Conservation (phyloP, 2,329 filamentous ascomycete species). For the Hymenoscyphus scutula region DNA sequence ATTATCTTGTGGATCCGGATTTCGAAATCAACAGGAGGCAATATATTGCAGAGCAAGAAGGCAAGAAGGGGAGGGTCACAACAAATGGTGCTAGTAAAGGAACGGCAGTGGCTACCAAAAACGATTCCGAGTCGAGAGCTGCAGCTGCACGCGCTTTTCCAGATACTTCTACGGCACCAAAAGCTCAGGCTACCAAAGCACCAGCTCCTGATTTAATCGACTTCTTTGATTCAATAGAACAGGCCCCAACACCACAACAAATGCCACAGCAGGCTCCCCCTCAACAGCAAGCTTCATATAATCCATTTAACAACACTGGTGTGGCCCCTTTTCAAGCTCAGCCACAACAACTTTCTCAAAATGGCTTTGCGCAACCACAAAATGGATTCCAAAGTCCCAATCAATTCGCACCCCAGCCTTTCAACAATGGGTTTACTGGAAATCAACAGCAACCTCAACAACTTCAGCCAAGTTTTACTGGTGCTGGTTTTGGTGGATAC, state of each 20-base stretch:
- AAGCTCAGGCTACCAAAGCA: constrained; percentile 54
- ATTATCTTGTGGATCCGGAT: constrained; percentile 91
- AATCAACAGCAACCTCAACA: constrained; percentile 41
- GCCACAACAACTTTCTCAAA: constrained; percentile 42
- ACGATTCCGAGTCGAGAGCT: constrained; percentile 31
- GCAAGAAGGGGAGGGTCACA: constrained; percentile 40
- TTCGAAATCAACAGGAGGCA: constrained; percentile 92
- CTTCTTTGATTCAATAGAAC: constrained; percentile 92
- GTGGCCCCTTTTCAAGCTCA: constrained; percentile 36
- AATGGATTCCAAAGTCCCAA: constrained; percentile 42
- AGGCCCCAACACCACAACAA: constrained; percentile 66
- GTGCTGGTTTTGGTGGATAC: constrained; percentile 82
- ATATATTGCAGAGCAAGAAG: constrained; percentile 84
- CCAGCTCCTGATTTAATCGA: constrained; percentile 81
- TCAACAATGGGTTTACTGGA: constrained; percentile 32
- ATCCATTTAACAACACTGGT: constrained; percentile 32
- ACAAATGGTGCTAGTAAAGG: constrained; percentile 42
- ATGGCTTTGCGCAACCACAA: constrained; percentile 43
- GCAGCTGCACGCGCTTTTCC: constrained; percentile 32
- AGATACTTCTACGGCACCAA: constrained; percentile 34
- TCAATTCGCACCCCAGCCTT: constrained; percentile 43
- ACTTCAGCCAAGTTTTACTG: constrained; percentile 62
- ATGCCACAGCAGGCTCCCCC: constrained; percentile 53
- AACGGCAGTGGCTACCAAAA: constrained; percentile 37
- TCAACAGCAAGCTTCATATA: constrained; percentile 35